phyloP scores from a whole-genome alignment of 2,329 filamentous ascomycete species.

The Sporothrix pallida region DNA sequence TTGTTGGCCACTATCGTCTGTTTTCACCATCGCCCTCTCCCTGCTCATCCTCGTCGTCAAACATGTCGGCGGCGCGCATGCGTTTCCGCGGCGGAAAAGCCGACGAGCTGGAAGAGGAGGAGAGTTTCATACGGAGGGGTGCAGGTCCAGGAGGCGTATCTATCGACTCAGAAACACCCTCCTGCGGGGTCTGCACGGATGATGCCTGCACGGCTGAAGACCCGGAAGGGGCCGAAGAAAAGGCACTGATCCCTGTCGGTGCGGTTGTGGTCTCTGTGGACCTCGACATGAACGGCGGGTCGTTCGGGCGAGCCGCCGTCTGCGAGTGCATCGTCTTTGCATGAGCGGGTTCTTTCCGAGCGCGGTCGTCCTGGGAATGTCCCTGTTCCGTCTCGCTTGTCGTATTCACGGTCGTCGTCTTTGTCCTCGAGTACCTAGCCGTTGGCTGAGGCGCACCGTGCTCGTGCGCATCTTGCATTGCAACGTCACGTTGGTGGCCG shows the following conservation, averaged over 20 bases:
- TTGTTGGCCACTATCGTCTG: not conserved
- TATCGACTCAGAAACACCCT: not conserved
- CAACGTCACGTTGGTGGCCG: constrained; percentile 17
- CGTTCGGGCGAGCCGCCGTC: not conserved
- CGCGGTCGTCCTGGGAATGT: not conserved
- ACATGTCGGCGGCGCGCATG: constrained; percentile 84
- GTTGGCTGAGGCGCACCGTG: not conserved
- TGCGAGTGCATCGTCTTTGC: not conserved
- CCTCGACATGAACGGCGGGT: not conserved
- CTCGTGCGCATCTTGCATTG: constrained; percentile 17
- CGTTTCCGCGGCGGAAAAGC: constrained; percentile 57
- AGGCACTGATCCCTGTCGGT: not conserved
- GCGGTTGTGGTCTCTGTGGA: not conserved
- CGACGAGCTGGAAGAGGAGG: not conserved
- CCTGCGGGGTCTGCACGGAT: not conserved
- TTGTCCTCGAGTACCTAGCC: not conserved
- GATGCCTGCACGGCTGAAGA: not conserved
- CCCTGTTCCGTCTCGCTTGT: not conserved
- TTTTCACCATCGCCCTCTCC: constrained; percentile 16
- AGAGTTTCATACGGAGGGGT: constrained; percentile 37
- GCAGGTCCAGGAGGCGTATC: not conserved
- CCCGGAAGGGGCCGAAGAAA: not conserved
- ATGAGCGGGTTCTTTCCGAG: not conserved
- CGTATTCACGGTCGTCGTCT: not conserved
- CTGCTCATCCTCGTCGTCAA: constrained; percentile 72